These are phyloP conservation scores for Pleurotus platypus DNA, from an alignment of 768 basidiomycete genomes.

Conservation along the genomic window DNA sequence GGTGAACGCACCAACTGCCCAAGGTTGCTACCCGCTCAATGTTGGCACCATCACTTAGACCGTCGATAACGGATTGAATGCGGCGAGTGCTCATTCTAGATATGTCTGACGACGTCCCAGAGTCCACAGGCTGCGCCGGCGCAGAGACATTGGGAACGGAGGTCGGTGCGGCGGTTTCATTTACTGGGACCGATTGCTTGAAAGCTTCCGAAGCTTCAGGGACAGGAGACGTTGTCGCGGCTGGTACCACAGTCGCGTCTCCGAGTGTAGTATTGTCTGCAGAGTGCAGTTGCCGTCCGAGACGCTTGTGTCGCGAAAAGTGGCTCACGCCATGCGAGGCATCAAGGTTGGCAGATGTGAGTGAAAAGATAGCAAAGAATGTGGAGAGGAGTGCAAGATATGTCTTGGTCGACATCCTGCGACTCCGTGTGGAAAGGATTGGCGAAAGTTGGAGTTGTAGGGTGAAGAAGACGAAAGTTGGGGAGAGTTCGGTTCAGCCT, in stretches of 20 bases:
- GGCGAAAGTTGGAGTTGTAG: too few relatives aligned
- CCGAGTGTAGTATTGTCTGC: too few relatives aligned
- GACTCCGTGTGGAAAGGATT: too few relatives aligned
- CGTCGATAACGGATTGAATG: conserved; percentile 36
- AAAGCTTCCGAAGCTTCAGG: background rate
- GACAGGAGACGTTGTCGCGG: background rate
- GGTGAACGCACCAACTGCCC: background rate
- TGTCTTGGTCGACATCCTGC: background rate
- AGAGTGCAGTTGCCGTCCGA: background rate
- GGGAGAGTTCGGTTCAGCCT: too few relatives aligned
- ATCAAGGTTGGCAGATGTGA: too few relatives aligned
- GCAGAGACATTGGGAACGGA: too few relatives aligned
- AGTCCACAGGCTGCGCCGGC: background rate
- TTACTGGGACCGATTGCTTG: too few relatives aligned
- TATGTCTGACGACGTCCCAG: background rate
- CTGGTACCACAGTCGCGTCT: too few relatives aligned
- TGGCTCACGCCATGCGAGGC: background rate
- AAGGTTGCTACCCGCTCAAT: conserved; percentile 17
- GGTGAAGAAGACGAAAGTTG: too few relatives aligned
- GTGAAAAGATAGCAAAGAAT: background rate
- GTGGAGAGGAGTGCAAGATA: conserved; percentile 1
- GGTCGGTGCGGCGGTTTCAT: too few relatives aligned
- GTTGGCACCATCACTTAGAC: conserved; percentile 23
- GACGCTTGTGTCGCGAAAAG: background rate
- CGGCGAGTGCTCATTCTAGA: conserved; percentile 31